phyloP scores from a whole-genome alignment of 2,329 filamentous ascomycete species.

The Sclerotiophoma versabilis region DNA sequence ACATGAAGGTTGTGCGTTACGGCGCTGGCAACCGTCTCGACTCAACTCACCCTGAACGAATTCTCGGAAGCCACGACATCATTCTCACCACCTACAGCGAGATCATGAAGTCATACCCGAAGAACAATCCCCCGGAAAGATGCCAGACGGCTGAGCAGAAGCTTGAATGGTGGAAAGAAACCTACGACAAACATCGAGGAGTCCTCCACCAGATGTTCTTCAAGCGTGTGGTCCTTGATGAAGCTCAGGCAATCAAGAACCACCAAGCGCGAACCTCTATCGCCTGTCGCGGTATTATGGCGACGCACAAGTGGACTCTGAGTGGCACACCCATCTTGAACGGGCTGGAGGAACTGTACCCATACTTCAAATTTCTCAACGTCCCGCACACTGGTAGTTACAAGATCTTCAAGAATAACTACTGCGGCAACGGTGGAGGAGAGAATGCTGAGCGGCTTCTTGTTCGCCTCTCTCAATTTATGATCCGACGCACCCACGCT shows the following conservation, averaged over 20 bases:
- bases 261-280: constrained; percentile 50
- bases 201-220: constrained; percentile 41
- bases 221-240: constrained; percentile 64
- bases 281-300: constrained; percentile 54
- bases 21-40: constrained; percentile 33
- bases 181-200: constrained; percentile 44
- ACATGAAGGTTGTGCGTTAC: constrained; percentile 37
- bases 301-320: constrained; percentile 52
- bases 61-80: constrained; percentile 38
- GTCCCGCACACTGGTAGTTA: constrained; percentile 52
- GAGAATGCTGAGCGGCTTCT: constrained; percentile 47
- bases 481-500: constrained; percentile 63
- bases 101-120: constrained; percentile 53
- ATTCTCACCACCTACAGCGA: constrained; percentile 55
- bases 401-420: constrained; percentile 55
- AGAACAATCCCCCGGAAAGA: constrained; percentile 47
- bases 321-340: constrained; percentile 54
- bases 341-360: constrained; percentile 39
- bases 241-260: constrained; percentile 65
- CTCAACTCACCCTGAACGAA: constrained; percentile 19
- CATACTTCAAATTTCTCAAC: constrained; percentile 55
- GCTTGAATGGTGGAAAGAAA: constrained; percentile 48
- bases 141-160: constrained; percentile 49
- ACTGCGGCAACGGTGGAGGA: constrained; percentile 42
- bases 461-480: constrained; percentile 53